phyloP scores from a whole-genome alignment of 768 basidiomycete species.

The Lentinula lateritia region DNA sequence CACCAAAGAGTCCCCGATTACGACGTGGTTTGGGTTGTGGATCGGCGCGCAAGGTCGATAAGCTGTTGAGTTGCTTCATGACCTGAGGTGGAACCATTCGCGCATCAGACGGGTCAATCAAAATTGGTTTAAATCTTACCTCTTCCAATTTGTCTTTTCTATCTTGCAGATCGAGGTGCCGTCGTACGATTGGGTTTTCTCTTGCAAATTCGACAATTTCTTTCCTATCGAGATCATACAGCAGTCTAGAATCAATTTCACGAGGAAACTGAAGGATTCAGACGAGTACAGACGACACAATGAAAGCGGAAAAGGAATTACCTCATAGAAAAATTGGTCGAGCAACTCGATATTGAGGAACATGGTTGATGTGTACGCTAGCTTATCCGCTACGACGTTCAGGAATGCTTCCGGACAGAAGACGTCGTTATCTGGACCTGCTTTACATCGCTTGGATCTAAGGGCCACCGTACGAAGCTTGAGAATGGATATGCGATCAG shows the following conservation, averaged over 20 bases:
- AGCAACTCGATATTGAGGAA: slow-evolving; percentile 98
- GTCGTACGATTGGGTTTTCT: slow-evolving; percentile 86
- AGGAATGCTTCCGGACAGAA: slow-evolving; percentile 97
- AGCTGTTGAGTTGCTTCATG: slow-evolving; percentile 91
- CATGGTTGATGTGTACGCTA: slow-evolving; percentile 94
- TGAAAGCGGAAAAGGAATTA: slow-evolving; percentile 23
- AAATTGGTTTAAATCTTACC: slow-evolving; percentile 32
- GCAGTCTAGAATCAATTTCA: slow-evolving; percentile 89
- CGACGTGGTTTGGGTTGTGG: slow-evolving; percentile 68
- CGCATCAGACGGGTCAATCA: background rate
- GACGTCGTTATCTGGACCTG: slow-evolving; percentile 81
- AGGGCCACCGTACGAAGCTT: slow-evolving; percentile 84
- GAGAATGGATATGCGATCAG: slow-evolving; percentile 73
- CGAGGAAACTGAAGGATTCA: slow-evolving; percentile 77
- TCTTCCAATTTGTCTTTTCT: slow-evolving; percentile 97
- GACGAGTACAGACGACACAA: background rate
- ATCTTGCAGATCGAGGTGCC: slow-evolving; percentile 91
- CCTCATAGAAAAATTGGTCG: slow-evolving; percentile 98
- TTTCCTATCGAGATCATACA: slow-evolving; percentile 88
- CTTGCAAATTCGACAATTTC: slow-evolving; percentile 91
- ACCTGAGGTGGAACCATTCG: slow-evolving; percentile 41
- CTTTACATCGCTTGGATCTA: slow-evolving; percentile 82
- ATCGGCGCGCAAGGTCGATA: slow-evolving; percentile 85
- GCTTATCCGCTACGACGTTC: slow-evolving; percentile 93
- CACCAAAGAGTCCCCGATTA: slow-evolving; percentile 74